Evolutionary conservation across 2,329 filamentous ascomycete genomes (phyloP).

Genomic region (Colletotrichum nymphaeae): DNA sequence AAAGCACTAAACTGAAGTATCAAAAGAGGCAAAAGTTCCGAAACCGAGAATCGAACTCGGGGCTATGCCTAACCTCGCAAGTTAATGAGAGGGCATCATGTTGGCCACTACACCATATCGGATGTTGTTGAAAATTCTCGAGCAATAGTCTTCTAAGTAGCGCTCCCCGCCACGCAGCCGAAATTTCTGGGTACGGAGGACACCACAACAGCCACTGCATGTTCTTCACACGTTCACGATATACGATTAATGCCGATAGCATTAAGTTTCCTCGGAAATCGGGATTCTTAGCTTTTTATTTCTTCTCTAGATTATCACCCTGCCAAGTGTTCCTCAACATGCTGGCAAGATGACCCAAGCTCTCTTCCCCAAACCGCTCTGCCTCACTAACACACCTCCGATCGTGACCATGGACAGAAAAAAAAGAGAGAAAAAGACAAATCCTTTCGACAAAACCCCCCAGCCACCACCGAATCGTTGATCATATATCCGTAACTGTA

Average conservation of each 20-base stretch:
- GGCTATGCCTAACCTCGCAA: conserved; percentile 22
- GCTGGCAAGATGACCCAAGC: background rate
- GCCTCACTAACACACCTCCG: background rate
- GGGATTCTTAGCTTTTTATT: background rate
- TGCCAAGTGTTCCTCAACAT: background rate
- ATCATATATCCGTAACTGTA: background rate
- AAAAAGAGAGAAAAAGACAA: background rate
- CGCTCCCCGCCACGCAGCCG: too few species aligned
- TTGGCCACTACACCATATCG: conserved; percentile 33
- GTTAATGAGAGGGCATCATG: conserved; percentile 23
- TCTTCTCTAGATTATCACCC: background rate
- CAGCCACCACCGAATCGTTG: background rate
- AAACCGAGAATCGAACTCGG: conserved; percentile 32
- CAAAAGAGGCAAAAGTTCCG: background rate
- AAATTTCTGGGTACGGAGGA: background rate
- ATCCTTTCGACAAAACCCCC: background rate
- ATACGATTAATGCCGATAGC: too few species aligned
- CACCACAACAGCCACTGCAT: too few species aligned
- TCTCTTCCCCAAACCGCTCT: too few species aligned
- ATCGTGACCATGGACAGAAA: background rate
- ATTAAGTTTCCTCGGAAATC: too few species aligned
- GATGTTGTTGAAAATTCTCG: background rate
- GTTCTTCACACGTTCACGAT: too few species aligned
- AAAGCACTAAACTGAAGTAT: background rate
- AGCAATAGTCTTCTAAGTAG: background rate